A percentile compares a stretch with the other conserved stretches of the same genome.
Conservation (phyloP, 2,329 filamentous ascomycete species). For the Simplicillium aogashimaense region DNA sequence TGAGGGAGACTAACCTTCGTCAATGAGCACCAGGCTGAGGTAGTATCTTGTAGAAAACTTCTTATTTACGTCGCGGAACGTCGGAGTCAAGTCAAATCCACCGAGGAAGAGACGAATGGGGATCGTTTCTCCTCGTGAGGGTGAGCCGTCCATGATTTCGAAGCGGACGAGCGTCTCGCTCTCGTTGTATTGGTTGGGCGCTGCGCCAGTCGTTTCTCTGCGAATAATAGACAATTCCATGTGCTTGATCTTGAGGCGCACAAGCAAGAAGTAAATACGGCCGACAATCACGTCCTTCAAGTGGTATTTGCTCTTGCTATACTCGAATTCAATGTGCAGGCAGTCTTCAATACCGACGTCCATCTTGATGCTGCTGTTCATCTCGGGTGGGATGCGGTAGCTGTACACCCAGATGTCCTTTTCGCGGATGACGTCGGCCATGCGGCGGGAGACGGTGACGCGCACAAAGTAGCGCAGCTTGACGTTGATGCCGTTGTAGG, state of each 20-base stretch:
- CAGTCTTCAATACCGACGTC: constrained; percentile 99
- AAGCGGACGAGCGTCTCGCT: constrained; percentile 96
- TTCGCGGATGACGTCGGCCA: constrained; percentile 96
- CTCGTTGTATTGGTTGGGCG: constrained; percentile 98
- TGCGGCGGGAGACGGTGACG: constrained; percentile 90
- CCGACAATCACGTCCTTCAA: constrained; percentile 98
- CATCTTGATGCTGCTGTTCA: constrained; percentile 99
- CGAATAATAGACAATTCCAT: constrained; percentile 99
- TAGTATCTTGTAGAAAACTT: constrained; percentile 99
- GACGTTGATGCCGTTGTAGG: constrained; percentile 99
- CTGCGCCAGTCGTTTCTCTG: constrained; percentile 88
- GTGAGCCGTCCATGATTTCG: constrained; percentile 99
- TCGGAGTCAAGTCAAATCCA: constrained; percentile 94
- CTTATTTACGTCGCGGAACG: constrained; percentile 99
- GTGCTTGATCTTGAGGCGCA: constrained; percentile 97
- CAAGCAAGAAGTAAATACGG: constrained; percentile 94
- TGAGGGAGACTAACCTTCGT: constrained; percentile 57
- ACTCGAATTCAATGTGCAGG: constrained; percentile 98
- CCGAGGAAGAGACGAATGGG: constrained; percentile 95
- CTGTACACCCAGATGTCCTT: constrained; percentile 99
- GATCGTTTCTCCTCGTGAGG: constrained; percentile 87
- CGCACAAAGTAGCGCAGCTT: constrained; percentile 97
- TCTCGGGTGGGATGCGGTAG: constrained; percentile 95
- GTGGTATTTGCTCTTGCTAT: constrained; percentile 98
- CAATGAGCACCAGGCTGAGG: constrained; percentile 87